Conservation (phyloP, 2,329 filamentous ascomycete species). For the Venturia asperata region DNA sequence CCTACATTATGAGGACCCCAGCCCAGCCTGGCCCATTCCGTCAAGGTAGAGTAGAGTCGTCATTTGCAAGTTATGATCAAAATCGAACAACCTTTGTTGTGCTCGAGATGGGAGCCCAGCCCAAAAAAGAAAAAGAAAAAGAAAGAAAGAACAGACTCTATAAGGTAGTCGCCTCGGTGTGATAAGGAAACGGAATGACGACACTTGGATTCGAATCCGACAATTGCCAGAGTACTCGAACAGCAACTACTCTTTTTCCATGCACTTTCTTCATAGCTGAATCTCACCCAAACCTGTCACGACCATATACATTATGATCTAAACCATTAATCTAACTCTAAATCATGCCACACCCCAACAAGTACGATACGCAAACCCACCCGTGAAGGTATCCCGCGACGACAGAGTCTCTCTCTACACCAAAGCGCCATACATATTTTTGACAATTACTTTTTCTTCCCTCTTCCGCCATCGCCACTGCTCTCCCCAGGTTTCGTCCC, state of each 20-base stretch:
- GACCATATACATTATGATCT: background rate
- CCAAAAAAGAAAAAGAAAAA: too few species aligned
- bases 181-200: too few species aligned
- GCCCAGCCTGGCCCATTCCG: background rate
- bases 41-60: background rate
- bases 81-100: background rate
- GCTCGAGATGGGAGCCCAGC: too few species aligned
- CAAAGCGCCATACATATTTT: background rate
- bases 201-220: too few species aligned
- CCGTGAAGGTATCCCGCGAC: background rate
- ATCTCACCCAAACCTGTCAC: background rate
- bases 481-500: slow-evolving; percentile 18
- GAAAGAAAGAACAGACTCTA: too few species aligned
- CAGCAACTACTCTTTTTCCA: too few species aligned
- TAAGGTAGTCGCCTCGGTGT: too few species aligned
- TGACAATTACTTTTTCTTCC: slow-evolving; percentile 14
- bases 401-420: background rate
- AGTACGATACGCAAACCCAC: too few species aligned
- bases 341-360: too few species aligned
- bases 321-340: background rate
- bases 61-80: background rate
- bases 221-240: too few species aligned
- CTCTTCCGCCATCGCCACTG: background rate
- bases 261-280: too few species aligned
- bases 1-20: too few species aligned